These are phyloP conservation scores for Eremothecium coryli DNA, from an alignment of 1,139 yeast species.

Conservation along the genomic window DNA sequence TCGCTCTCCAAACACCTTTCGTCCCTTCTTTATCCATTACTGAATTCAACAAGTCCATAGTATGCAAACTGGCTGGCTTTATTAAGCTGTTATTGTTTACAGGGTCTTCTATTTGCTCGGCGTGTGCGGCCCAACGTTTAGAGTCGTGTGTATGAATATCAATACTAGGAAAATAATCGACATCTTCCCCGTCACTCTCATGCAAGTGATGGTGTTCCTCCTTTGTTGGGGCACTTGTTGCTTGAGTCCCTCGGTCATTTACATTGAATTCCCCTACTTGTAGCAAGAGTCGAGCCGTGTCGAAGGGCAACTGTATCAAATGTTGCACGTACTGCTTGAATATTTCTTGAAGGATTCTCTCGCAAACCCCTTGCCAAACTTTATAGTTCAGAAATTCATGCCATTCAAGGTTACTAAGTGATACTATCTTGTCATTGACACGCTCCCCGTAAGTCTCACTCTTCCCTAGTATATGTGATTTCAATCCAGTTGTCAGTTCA, in stretches of 20 bases:
- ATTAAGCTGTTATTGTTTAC: conserved; percentile 31
- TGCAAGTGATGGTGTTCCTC: conserved; percentile 10
- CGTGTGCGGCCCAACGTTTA: conserved; percentile 6
- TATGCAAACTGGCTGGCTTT: conserved; percentile 54
- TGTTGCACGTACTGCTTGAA: conserved; percentile 59
- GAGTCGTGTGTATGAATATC: conserved; percentile 8
- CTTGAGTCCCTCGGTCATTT: not conserved
- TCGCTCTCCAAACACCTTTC: conserved; percentile 75
- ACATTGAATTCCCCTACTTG: conserved; percentile 62
- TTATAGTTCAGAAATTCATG: conserved; percentile 54
- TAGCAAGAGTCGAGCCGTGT: conserved; percentile 64
- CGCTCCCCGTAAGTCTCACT: conserved; percentile 4
- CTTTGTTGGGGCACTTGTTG: conserved; percentile 8
- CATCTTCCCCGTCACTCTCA: conserved; percentile 38
- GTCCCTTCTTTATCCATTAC: conserved; percentile 72
- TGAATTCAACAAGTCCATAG: conserved; percentile 63
- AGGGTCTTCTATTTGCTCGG: conserved; percentile 9
- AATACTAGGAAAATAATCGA: conserved; percentile 43
- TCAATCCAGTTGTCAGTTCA: conserved; percentile 9
- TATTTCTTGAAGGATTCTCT: conserved; percentile 50
- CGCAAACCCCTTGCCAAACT: conserved; percentile 46
- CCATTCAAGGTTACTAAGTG: conserved; percentile 49
- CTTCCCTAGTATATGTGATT: conserved; percentile 2
- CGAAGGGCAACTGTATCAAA: conserved; percentile 78
- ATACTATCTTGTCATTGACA: conserved; percentile 7